A percentile compares a stretch with the other conserved stretches of the same genome.
These are phyloP conservation scores for Nadsonia fulvescens DNA, from an alignment of 805 yeast genomes.

Conservation along the genomic window DNA sequence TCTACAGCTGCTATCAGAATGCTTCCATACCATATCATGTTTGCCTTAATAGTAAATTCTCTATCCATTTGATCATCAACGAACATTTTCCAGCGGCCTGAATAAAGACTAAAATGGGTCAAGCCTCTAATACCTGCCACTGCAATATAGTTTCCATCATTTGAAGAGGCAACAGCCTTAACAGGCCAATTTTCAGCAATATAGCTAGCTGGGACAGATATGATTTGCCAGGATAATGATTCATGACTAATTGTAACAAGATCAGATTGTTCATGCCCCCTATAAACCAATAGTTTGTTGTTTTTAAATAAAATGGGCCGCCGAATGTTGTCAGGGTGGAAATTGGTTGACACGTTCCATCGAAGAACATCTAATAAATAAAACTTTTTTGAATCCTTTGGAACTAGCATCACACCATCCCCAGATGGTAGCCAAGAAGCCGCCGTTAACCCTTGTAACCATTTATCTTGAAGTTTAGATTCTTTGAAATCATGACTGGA, in stretches of 20 bases:
- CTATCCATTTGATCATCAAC: slow-evolving; percentile 19
- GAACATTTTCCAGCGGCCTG: slow-evolving; percentile 31
- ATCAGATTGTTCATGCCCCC: slow-evolving; percentile 28
- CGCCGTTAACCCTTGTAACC: slow-evolving; percentile 13
- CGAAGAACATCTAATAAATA: slow-evolving; percentile 11
- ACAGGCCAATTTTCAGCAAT: slow-evolving; percentile 27
- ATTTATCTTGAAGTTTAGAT: slow-evolving; percentile 7
- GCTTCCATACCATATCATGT: slow-evolving; percentile 21
- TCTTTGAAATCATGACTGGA: slow-evolving; percentile 16
- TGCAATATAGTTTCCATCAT: slow-evolving; percentile 31
- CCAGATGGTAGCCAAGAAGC: slow-evolving; percentile 21
- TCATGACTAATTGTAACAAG: slow-evolving; percentile 24
- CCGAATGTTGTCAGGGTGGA: slow-evolving; percentile 17
- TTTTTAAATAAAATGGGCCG: slow-evolving; percentile 26
- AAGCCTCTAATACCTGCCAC: slow-evolving; percentile 32
- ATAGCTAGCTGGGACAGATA: slow-evolving; percentile 28
- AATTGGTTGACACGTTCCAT: slow-evolving; percentile 15
- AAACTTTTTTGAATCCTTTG: slow-evolving; percentile 7
- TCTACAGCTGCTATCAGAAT: slow-evolving; percentile 19
- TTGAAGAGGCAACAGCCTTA: slow-evolving; percentile 24
- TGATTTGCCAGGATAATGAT: slow-evolving; percentile 28
- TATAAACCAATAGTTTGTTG: slow-evolving; percentile 26
- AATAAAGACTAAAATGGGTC: slow-evolving; percentile 22
- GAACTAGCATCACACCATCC: slow-evolving; percentile 20
- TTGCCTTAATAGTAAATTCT: slow-evolving; percentile 21